A percentile compares a stretch with the other conserved stretches of the same genome.
Conservation (phyloP, 2,329 filamentous ascomycete species). For the Clonostachys chloroleuca region DNA sequence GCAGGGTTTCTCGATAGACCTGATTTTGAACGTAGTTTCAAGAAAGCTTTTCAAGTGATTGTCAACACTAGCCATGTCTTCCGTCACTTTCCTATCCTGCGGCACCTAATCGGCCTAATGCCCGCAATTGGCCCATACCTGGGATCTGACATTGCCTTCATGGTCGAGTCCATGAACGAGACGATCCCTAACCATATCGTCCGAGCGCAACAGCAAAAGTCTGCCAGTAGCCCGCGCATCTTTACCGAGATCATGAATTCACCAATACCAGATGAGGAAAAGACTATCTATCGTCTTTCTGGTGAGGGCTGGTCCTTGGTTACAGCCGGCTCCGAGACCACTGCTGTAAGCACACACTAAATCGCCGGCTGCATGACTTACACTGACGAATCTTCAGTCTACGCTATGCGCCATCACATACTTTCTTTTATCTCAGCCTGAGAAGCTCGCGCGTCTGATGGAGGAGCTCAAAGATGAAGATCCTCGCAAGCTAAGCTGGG, state of each 20-base stretch:
- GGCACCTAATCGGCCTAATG: neutral
- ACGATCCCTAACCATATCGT: conserved; percentile 1
- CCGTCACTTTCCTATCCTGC: neutral
- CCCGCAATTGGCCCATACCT: conserved; percentile 1
- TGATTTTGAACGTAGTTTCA: neutral
- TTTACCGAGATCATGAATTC: conserved; percentile 13
- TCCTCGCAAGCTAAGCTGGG: conserved; percentile 17
- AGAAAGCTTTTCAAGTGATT: neutral
- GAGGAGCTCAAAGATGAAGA: conserved; percentile 19
- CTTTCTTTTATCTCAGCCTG: conserved; percentile 23
- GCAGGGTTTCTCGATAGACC: neutral
- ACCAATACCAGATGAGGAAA: conserved; percentile 26
- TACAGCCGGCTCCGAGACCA: conserved; percentile 31
- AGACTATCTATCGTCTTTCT: conserved; percentile 20
- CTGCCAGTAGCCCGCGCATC: neutral
- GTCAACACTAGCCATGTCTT: neutral
- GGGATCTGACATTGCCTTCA: conserved; percentile 7
- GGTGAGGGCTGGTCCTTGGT: conserved; percentile 30
- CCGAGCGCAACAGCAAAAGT: neutral
- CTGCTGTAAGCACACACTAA: conserved; percentile 14
- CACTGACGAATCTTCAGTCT: conserved; percentile 6
- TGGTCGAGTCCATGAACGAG: conserved; percentile 8
- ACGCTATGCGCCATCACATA: conserved; percentile 25
- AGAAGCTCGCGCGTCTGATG: conserved; percentile 16
- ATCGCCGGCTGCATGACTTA: no score